Conservation (phyloP, 805 yeast species). For the Wickerhamiella parazyma region DNA sequence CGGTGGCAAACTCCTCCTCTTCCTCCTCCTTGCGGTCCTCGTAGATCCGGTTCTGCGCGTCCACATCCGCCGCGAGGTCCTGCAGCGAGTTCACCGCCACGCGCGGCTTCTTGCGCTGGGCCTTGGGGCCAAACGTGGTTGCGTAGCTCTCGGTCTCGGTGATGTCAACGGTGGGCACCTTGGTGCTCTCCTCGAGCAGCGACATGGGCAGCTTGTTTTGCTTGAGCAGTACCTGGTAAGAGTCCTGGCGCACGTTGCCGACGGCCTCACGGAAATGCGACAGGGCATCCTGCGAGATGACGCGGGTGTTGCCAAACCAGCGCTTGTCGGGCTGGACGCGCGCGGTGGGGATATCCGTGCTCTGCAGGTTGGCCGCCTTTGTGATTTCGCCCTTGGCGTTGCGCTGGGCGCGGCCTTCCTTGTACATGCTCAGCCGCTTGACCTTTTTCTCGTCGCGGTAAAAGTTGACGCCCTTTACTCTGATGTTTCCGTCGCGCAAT, state of each 20-base stretch:
- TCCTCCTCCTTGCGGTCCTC: constrained; percentile 52
- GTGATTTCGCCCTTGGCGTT: constrained; percentile 80
- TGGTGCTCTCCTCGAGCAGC: constrained; percentile 64
- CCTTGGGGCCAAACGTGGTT: constrained; percentile 83
- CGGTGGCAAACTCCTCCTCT: constrained; percentile 67
- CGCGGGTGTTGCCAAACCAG: constrained; percentile 97
- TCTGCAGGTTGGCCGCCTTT: constrained; percentile 77
- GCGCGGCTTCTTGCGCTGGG: constrained; percentile 85
- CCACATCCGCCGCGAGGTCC: constrained; percentile 53
- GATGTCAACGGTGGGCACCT: constrained; percentile 61
- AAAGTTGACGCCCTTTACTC: constrained; percentile 94
- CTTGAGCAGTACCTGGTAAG: constrained; percentile 72
- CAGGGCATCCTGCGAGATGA: constrained; percentile 91
- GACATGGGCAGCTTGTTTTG: constrained; percentile 95
- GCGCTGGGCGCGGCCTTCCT: constrained; percentile 74
- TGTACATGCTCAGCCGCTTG: constrained; percentile 82
- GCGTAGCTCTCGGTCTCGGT: constrained; percentile 78
- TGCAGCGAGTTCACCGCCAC: constrained; percentile 63
- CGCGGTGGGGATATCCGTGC: constrained; percentile 76
- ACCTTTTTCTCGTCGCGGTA: constrained; percentile 86
- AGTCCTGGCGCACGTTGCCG: constrained; percentile 69
- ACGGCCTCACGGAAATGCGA: constrained; percentile 88
- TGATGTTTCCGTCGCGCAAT: constrained; percentile 60
- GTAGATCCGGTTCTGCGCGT: constrained; percentile 45
- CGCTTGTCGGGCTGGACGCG: constrained; percentile 91